Conservation (phyloP, 306 rosid species). For the Trifolium subterraneum region DNA sequence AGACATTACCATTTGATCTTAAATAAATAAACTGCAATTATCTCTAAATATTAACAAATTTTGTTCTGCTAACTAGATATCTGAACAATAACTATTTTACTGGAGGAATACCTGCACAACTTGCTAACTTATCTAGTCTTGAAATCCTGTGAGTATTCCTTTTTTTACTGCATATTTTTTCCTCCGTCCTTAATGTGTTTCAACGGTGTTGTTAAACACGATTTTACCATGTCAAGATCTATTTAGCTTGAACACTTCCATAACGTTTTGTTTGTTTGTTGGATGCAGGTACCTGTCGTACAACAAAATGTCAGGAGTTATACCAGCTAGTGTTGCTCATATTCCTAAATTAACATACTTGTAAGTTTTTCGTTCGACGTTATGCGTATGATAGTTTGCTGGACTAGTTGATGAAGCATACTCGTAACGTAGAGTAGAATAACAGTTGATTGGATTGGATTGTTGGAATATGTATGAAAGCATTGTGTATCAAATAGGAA, state of each 20-base stretch:
- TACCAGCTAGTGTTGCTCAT: slow-evolving; percentile 84
- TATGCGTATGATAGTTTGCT: slow-evolving; percentile 32
- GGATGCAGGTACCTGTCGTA: slow-evolving; percentile 81
- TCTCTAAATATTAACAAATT: slow-evolving; percentile 33
- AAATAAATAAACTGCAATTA: slow-evolving; percentile 1
- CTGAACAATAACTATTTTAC: slow-evolving; percentile 91
- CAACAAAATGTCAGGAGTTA: slow-evolving; percentile 92
- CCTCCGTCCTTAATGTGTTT: neutral
- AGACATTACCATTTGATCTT: neutral
- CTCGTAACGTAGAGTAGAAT: slow-evolving; percentile 4
- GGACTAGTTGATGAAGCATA: slow-evolving; percentile 27
- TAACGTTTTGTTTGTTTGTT: slow-evolving; percentile 39
- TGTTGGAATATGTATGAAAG: neutral
- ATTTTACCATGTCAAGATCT: slow-evolving; percentile 17
- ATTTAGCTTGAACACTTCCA: slow-evolving; percentile 15
- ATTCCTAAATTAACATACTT: slow-evolving; percentile 85
- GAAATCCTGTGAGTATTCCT: slow-evolving; percentile 81
- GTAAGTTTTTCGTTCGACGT: slow-evolving; percentile 64
- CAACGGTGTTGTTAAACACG: neutral
- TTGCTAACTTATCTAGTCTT: slow-evolving; percentile 87
- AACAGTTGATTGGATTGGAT: slow-evolving; percentile 18
- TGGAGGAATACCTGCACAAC: slow-evolving; percentile 95
- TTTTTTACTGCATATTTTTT: slow-evolving; percentile 1
- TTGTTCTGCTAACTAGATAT: slow-evolving; percentile 58
- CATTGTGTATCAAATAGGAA: slow-evolving; percentile 15